phyloP scores from a whole-genome alignment of 2,329 filamentous ascomycete genomes.

The Apiospora hydei region DNA sequence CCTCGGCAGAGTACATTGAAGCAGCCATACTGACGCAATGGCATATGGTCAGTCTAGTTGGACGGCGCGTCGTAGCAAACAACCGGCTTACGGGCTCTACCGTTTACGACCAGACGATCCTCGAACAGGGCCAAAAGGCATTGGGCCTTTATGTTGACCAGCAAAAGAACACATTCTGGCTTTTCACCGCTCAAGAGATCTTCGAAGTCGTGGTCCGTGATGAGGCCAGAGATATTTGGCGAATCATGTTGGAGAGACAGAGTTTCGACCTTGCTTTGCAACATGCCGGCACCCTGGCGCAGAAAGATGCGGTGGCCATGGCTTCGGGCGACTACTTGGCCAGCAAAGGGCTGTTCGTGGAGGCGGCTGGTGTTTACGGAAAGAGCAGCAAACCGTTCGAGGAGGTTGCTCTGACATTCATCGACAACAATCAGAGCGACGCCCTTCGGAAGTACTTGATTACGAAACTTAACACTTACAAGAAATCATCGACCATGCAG shows the following conservation, averaged over 20 bases:
- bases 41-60: constrained; percentile 86
- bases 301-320: constrained; percentile 90
- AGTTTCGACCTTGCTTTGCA: constrained; percentile 88
- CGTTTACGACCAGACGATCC: constrained; percentile 86
- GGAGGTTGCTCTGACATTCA: constrained; percentile 89
- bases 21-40: constrained; percentile 90
- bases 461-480: constrained; percentile 82
- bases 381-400: constrained; percentile 97
- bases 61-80: constrained; percentile 81
- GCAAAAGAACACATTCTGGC: constrained; percentile 97
- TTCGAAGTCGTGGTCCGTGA: constrained; percentile 92
- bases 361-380: constrained; percentile 90
- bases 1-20: constrained; percentile 75
- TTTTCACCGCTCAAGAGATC: constrained; percentile 90
- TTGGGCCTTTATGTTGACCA: constrained; percentile 88
- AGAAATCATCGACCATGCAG: constrained; percentile 89
- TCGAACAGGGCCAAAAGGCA: constrained; percentile 79
- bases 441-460: constrained; percentile 89
- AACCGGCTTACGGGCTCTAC: constrained; percentile 87
- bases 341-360: constrained; percentile 79
- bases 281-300: constrained; percentile 79
- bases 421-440: constrained; percentile 89
- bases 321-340: constrained; percentile 91
- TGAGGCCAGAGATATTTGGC: constrained; percentile 93
- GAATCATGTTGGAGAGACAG: constrained; percentile 85